These are phyloP conservation scores for Fragaria nilgerrensis DNA, from an alignment of 306 rosid species.

Conservation along the genomic window DNA sequence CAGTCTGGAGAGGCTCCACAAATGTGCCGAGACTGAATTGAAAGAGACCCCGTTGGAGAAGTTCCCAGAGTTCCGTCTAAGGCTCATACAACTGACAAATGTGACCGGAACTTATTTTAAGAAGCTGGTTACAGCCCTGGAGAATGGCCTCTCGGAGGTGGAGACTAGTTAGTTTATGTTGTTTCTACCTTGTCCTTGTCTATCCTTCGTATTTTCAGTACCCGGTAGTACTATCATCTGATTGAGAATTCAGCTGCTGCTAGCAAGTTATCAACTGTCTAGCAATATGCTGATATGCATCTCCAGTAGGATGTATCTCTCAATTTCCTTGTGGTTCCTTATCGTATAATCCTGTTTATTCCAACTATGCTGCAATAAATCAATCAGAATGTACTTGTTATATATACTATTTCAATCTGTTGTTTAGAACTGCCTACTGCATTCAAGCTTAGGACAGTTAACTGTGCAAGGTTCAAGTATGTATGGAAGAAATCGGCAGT, in stretches of 20 bases:
- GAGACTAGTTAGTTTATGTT: not conserved
- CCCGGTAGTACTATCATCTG: not conserved
- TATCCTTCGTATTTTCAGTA: not conserved
- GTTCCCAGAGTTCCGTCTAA: not conserved
- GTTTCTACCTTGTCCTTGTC: not conserved
- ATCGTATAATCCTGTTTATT: not conserved
- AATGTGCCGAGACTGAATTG: not conserved
- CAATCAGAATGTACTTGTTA: not conserved
- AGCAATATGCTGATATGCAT: not conserved
- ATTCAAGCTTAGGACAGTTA: not conserved
- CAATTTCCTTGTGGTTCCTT: not conserved
- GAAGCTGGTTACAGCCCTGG: conserved; percentile 9
- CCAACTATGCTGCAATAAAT: not conserved
- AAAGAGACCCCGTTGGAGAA: not conserved
- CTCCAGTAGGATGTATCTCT: not conserved
- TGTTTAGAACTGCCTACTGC: not conserved
- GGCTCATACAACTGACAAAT: not conserved
- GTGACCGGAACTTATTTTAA: conserved; percentile 6
- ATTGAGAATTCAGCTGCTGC: not conserved
- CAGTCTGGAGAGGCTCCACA: conserved; percentile 11
- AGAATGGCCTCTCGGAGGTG: conserved; percentile 5
- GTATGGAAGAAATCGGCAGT: too few relatives aligned
- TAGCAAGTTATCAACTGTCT: not conserved
- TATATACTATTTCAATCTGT: not conserved
- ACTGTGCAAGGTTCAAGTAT: too few relatives aligned